Evolutionary conservation across 305 asterid genomes (phyloP).

Genomic region (Fraxinus nigra): DNA sequence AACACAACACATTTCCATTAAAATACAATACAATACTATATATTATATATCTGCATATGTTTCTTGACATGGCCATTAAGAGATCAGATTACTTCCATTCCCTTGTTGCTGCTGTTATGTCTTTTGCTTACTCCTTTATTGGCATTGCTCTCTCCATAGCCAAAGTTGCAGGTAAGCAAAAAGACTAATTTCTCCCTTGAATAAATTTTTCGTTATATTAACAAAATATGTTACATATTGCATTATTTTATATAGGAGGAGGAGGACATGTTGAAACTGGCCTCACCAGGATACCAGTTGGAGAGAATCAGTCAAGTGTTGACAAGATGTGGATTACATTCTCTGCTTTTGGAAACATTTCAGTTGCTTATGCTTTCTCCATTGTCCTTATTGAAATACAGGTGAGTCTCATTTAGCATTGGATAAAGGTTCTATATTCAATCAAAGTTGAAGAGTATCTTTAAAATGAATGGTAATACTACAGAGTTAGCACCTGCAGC

Average conservation of each 20-base stretch:
- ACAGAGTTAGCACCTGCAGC: neutral
- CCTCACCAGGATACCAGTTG: constrained; percentile 45
- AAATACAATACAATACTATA: neutral
- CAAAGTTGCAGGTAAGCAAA: constrained; percentile 30
- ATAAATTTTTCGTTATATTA: neutral
- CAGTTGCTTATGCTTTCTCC: constrained; percentile 60
- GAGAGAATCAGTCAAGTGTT: constrained; percentile 18
- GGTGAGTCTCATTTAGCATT: constrained; percentile 16
- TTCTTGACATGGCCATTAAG: constrained; percentile 32
- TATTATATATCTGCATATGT: neutral
- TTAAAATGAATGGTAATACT: neutral
- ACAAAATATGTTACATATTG: neutral
- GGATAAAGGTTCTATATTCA: neutral
- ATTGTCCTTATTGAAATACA: constrained; percentile 56
- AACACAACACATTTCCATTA: neutral
- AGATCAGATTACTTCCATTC: constrained; percentile 48
- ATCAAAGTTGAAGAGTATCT: neutral
- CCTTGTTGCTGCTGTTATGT: constrained; percentile 42
- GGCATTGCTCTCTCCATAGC: constrained; percentile 41
- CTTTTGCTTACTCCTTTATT: constrained; percentile 44
- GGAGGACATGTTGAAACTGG: constrained; percentile 34
- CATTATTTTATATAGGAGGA: neutral
- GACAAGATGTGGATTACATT: constrained; percentile 58
- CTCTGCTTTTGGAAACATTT: constrained; percentile 60
- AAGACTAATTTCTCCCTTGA: neutral